phyloP scores from a whole-genome alignment of 768 basidiomycete genomes.

The Serpula lacrymans region DNA sequence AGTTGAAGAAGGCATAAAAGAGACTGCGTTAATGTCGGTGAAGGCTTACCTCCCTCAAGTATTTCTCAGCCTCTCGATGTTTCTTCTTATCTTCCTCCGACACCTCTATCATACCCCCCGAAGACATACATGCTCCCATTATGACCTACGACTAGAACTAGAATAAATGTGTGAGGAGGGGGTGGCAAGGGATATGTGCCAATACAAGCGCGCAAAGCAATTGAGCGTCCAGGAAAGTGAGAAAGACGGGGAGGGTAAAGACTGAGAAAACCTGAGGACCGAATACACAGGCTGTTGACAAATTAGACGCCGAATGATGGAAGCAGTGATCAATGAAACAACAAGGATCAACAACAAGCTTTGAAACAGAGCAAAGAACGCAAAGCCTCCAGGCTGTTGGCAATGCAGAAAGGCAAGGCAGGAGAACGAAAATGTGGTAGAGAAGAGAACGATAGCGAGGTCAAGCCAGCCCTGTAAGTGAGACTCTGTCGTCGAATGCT shows the following conservation, averaged over 20 bases:
- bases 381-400: not conserved
- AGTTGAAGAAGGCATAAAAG: constrained; percentile 2
- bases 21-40: not conserved
- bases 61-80: constrained; percentile 72
- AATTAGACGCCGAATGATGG: constrained; percentile 1
- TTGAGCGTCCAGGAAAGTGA: not conserved
- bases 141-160: no score
- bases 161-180: not conserved
- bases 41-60: constrained; percentile 64
- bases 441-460: no score
- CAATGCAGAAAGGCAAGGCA: not conserved
- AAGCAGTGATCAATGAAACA: not conserved
- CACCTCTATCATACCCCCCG: constrained; percentile 50
- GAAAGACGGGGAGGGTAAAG: no score
- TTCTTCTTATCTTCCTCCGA: constrained; percentile 65
- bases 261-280: not conserved
- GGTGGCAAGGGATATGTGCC: not conserved
- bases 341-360: not conserved
- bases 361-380: not conserved
- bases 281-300: not conserved
- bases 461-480: no score
- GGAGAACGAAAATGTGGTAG: not conserved
- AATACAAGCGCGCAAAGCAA: no score
- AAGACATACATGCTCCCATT: constrained; percentile 83
- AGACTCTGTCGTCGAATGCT: no score